Base-by-base conservation (phyloP, 768 basidiomycete genomes). In the Pleurotus giganteus region DNA sequence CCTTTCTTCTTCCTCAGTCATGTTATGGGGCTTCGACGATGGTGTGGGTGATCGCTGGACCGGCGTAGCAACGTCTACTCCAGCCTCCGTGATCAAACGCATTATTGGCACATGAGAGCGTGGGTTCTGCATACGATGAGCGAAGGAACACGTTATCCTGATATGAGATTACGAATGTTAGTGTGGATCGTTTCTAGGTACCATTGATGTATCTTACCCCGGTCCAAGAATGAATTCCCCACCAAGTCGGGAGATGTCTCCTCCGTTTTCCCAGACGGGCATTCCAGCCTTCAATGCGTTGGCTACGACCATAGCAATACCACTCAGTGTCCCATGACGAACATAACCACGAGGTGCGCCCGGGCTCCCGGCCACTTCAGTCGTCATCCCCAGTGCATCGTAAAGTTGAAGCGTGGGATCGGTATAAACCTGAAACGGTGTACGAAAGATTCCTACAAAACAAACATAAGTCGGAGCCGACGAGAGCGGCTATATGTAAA, bases 211-310 rank as follows among this genome's bases (percentile, higher is more conserved):
- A 42, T 27, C 36, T 42, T 53, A 84, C 81, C 82, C 83, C 7
- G 83, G 83, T 12, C 82, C 83, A 13, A 89, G 74, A 23, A 89
- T 73, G 60, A 89, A 89, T 68, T 90, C 88, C 32, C 88, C 88
- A 24, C 88, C 88, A 15, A 89, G 69, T 61, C 88, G 88, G 15
- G 78, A 66, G 53, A 78, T 65, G 56, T 86, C 78, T 0, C 85
- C 86, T n/a, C 77, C 78, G 42, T 73, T 70, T 61, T 79, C 78
- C 76, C 80, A 82, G 42, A 53, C 37, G 7, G 85, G 83, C 83
- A 88, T 86, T 24, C 79, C 75, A 12, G 77, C 76, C 51, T 76
- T 75, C 17, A 84, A 63, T 2, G 81, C 79, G 58, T 80, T 82
- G 52, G 68, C 69, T 27, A 84, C 71, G 26, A 86, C 81, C 74